Evolutionary conservation across 192 early-diverging fungal genomes (phyloP), one percentile per base, ranked within the genome.

Genomic region (Rhizoclosmatium sp.): DNA sequence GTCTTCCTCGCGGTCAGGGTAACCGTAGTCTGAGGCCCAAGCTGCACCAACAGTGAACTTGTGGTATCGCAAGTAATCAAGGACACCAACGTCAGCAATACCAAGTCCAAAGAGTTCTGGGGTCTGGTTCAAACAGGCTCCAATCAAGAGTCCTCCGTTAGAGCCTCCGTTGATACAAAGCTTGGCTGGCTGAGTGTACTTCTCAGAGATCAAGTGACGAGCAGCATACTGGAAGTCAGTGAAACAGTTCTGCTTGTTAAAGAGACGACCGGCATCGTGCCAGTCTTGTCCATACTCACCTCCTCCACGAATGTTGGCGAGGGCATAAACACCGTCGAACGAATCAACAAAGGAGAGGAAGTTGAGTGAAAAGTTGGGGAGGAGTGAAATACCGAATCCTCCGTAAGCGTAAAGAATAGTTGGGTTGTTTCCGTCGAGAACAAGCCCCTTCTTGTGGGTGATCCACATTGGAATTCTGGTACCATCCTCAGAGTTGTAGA

Each of bases 181-280:
- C 65, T 88, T 86, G n/a, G 71, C 70, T 4, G 88, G 84, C 12
- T 44, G 62, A 2, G 92, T 93, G 70, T 89, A 92, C 41, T 89
- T 88, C 12, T 87, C 81, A 16, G 79, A 59, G 48, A 91, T 81
- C 58, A 94, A 80, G 71, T 83, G 89, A 73, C 89, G 89, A 19
- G 92, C 91, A 9, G 91, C 91, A 16, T 79, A 82, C 82, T 93
- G 91, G 76, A 94, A 94, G 77, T 94, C 93, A 76, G 93, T 92
- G 84, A 93, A 92, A 16, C 85, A 84, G 78, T 92, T 93, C 71
- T 94, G 92, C 78, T 93, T 94, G 45, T 91, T 91, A 47, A 75
- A 64, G 42, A 88, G 69, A 42, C 80, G 82, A 41, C 92, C 93
- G 16, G 56, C 56, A 42, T 89, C 65, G 69, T 89, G 82, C 87